Base-by-base conservation (phyloP, 2,329 filamentous ascomycete species). In the Penicillium sp. region DNA sequence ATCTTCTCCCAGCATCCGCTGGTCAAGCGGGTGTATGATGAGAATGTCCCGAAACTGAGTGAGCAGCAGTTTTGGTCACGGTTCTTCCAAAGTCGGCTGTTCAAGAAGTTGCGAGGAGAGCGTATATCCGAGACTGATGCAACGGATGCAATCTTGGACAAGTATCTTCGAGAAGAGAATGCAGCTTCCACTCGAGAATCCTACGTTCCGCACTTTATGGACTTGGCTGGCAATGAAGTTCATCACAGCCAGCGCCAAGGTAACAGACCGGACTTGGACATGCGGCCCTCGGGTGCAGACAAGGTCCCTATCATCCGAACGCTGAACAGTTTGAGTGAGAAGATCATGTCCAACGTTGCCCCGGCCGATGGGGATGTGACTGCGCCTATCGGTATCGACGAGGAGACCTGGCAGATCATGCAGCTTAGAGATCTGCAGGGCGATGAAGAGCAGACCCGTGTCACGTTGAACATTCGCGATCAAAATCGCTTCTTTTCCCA, bases 1-100 rank as follows among this genome's bases (percentile, higher is more conserved):
- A 93, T 98, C 45, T 90, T 98, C 69, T 83, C 81, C 51, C 93
- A 97, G 66, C 91, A 98, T 67, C 90, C 93, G 2, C 76, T 98
- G 0, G 85, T 98, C 50, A 87, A 88, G 65, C 82, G 84, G 18
- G 87, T 95, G 5, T 97, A 96, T 68, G 89, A 97, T 63, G 90
- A 96, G 64, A 89, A 90, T 56, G 90, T 96, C 0, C 90, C 88
- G 4, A 87, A 86, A 50, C 70, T 94, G 35, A 82, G 78, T 26
- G 88, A 95, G 61, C 77, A 78, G 47, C 83, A 88, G 43, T 98
- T 98, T 65, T 98, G 91, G 90, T 86, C 86, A 5, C 81, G 88
- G 11, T 98, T 98, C 71, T 97, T 98, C 66, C 82, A 90, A 52
- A 95, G 89, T 67, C 82, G 87, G 48, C 74, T 98, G 7, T 89